A percentile compares a stretch with the other conserved stretches of the same genome.
Conservation (phyloP, 768 basidiomycete genomes). For the Lepiota venenata region DNA sequence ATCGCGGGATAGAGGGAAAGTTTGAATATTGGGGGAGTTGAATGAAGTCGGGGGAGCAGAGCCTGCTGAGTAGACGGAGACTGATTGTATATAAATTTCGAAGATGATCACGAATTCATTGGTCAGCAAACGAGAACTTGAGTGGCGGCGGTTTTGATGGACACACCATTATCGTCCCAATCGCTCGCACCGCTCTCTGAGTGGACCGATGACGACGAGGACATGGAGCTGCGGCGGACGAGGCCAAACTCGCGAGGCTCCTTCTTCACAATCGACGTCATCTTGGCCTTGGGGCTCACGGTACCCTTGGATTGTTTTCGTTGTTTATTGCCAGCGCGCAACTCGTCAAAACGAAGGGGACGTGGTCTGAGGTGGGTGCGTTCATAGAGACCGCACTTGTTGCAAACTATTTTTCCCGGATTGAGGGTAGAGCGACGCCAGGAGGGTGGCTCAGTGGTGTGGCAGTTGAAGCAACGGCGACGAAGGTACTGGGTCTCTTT, state of each 20-base stretch:
- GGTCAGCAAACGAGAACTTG: conserved; percentile 17
- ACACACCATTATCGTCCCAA: conserved; percentile 80
- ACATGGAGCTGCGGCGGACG: conserved; percentile 60
- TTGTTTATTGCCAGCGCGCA: conserved; percentile 83
- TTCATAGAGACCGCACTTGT: conserved; percentile 91
- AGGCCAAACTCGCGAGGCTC: conserved; percentile 54
- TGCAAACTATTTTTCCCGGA: conserved; percentile 91
- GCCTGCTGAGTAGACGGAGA: conserved; percentile 52
- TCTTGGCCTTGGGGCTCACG: conserved; percentile 35
- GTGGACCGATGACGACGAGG: conserved; percentile 52
- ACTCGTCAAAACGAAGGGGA: conserved; percentile 83
- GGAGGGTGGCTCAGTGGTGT: conserved; percentile 85
- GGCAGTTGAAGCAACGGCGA: conserved; percentile 86
- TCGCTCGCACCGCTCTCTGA: conserved; percentile 64
- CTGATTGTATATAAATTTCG: conserved; percentile 21
- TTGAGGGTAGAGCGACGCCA: conserved; percentile 89
- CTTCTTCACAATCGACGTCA: conserved; percentile 51
- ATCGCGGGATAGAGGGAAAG: conserved; percentile 59
- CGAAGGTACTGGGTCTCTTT: conserved; percentile 92
- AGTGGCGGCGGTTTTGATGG: conserved; percentile 13
- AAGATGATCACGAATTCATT: conserved; percentile 4
- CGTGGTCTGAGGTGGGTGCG: conserved; percentile 83
- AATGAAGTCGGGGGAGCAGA: conserved; percentile 63
- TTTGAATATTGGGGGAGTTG: conserved; percentile 58
- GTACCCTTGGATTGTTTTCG: conserved; percentile 49